A percentile compares a stretch with the other conserved stretches of the same genome.
phyloP scores from a whole-genome alignment of 1,284 basidiomycete genomes.

The Polyporus tsugae region DNA sequence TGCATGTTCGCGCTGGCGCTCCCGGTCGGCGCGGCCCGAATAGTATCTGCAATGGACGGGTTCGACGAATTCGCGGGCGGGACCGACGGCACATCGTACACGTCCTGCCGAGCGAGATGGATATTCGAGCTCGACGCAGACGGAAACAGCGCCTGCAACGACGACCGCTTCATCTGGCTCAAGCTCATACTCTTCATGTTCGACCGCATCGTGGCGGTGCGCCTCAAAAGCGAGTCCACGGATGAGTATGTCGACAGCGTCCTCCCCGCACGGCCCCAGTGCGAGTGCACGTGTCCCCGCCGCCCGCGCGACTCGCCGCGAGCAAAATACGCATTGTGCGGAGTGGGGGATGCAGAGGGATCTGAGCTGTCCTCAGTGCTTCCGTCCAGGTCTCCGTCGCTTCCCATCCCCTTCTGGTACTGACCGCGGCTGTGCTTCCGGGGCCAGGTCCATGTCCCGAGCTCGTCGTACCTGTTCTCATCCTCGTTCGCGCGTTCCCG shows the following conservation, averaged over 20 bases:
- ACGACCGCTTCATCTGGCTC: constrained; percentile 25
- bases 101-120: constrained; percentile 14
- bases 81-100: constrained; percentile 22
- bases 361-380: constrained; percentile 2
- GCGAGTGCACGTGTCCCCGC: not conserved
- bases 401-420: constrained; percentile 12
- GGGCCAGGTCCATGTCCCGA: constrained; percentile 9
- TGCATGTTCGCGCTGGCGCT: constrained; percentile 14
- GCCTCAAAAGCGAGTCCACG: constrained; percentile 39
- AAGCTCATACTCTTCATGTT: constrained; percentile 22
- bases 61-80: constrained; percentile 19
- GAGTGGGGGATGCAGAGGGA: constrained; percentile 1
- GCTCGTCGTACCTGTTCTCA: constrained; percentile 7
- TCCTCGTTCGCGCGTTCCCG: constrained; percentile 12
- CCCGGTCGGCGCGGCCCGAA: constrained; percentile 5
- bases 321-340: constrained; percentile 6
- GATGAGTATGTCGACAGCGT: constrained; percentile 41
- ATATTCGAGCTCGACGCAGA: constrained; percentile 21
- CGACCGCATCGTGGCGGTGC: constrained; percentile 32
- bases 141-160: constrained; percentile 26
- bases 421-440: not conserved
- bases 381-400: constrained; percentile 22
- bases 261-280: constrained; percentile 15
- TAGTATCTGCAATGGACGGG: constrained; percentile 24
- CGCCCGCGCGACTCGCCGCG: constrained; percentile 12